Evolutionary conservation across 192 early-diverging fungal genomes (phyloP), one percentile per base, ranked within the genome.

Genomic region (Lobulomyces angularis): DNA sequence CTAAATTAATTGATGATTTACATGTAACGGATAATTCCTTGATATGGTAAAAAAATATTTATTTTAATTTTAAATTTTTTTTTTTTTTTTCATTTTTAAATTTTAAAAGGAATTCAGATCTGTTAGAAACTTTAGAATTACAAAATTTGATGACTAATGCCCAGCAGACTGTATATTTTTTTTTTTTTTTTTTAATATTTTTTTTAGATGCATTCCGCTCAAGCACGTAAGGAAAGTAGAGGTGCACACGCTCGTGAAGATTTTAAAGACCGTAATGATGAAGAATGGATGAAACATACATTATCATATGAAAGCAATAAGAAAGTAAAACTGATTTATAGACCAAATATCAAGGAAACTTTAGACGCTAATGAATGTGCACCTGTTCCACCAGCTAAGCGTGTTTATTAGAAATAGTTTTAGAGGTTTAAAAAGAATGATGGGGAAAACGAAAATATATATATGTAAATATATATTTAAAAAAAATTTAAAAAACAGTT

Each of bases 201-300:
- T n/a, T n/a, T n/a, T n/a, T n/a, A n/a, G n/a, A 66, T 74, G 63
- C 48, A 75, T 61, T 68, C 64, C 56, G 94, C 94, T 31, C 76
- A 71, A 22, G 83, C 80, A 32, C 86, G 94, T 51, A 95, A 92
- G 68, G 94, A 98, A 65, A 90, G 86, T 12, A 88, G 94, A 50
- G 94, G 94, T 57, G 90, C 91, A 22, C 94, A 98, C 66, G 88
- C 90, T 19, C 88, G 90, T 59, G 90, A 94, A 65, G 94, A 98
- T 71, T 95, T 14, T 17, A 49, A 50, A 32, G 79, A 79, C 3
- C 86, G 90, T 59, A 76, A 93, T 67, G 94, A 97, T 61, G 59
- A 67, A 41, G 69, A 89, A 53, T 97, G 89, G 90, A 90, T 93
- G 89, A 95, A 94, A 79, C 94, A 97, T 74, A 90, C 89, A 42